Conservation (phyloP, 1,139 yeast genomes). For the Yamadazyma conglobata region DNA sequence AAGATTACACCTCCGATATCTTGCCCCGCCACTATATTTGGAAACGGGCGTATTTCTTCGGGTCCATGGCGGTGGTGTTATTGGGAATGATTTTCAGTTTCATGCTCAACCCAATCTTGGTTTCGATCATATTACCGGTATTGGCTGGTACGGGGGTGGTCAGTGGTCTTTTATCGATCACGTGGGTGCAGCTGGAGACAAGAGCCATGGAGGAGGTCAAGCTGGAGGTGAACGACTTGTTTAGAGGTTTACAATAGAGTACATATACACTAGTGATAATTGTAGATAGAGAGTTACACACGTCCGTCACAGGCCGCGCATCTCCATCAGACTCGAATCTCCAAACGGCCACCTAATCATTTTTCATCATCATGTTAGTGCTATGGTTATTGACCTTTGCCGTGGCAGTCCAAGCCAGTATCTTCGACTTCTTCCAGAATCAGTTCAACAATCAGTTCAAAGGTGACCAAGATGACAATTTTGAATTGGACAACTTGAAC, state of each 20-base stretch:
- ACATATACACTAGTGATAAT: no score
- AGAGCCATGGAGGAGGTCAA: slow-evolving; percentile 73
- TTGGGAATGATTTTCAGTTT: slow-evolving; percentile 40
- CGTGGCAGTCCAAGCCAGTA: slow-evolving; percentile 10
- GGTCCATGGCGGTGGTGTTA: slow-evolving; percentile 37
- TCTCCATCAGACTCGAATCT: no score
- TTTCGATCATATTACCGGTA: slow-evolving; percentile 44
- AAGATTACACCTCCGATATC: slow-evolving; percentile 52
- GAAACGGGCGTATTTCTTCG: slow-evolving; percentile 63
- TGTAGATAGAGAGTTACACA: no score
- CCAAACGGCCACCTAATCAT: no score
- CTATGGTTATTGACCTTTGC: slow-evolving; percentile 1
- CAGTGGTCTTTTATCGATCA: slow-evolving; percentile 71
- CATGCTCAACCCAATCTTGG: slow-evolving; percentile 51
- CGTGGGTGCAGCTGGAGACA: slow-evolving; percentile 76
- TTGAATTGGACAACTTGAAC: slow-evolving; percentile 29
- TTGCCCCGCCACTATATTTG: slow-evolving; percentile 57
- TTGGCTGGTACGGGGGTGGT: slow-evolving; percentile 64
- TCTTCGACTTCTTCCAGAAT: slow-evolving; percentile 28
- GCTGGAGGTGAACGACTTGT: slow-evolving; percentile 40
- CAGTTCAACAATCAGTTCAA: slow-evolving; percentile 22
- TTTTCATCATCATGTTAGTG: not conserved
- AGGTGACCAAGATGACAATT: slow-evolving; percentile 13
- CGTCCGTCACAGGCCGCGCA: no score
- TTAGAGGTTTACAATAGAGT: slow-evolving; percentile 5